Evolutionary conservation across 106 monocot genomes (phyloP), one percentile per base, ranked within the genome.

Genomic region (Dioscorea dumetorum): DNA sequence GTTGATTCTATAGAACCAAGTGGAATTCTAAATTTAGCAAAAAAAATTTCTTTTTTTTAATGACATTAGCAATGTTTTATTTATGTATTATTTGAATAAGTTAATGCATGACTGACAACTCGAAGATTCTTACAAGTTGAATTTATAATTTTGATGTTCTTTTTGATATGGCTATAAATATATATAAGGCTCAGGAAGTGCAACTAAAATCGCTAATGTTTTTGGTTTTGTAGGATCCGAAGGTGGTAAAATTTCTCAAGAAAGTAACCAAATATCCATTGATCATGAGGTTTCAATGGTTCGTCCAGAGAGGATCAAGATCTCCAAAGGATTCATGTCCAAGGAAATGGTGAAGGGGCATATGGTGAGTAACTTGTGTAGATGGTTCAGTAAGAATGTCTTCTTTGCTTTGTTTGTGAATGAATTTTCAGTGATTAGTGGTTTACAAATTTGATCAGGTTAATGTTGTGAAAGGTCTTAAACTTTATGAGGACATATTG

Each of bases 301-400:
- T 11, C 88, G 88, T 62, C 73, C 74, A 4, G 84, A 88, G 23
- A 81, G 65, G 73, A 91, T 95, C 74, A 91, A 82, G 78, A 87
- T 72, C 63, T 68, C 67, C 60, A 97, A 92, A 83, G 97, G 91
- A 61, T 97, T 97, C 49, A 70, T 84, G 24, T 88, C 91, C 53
- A 97, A 89, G 80, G 97, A 97, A 67, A 68, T 76, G 0, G 84
- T 92, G 75, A 97, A 92, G 72, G 91, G 97, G 73, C 97, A 97
- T 66, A 97, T 87, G 91, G 97, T 80, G 82, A 97, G 86, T 87
- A 78, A 67, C 73, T 72, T 28, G 41, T 66, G 48, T 63, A 72
- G 69, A 82, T 63, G 73, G 77, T 41, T 6, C 10, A 41, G 41
- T 10, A 41, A 10, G 41, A 15, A 16, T 33, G 31, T 35, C 16